A percentile compares a stretch with the other conserved stretches of the same genome.
phyloP scores from a whole-genome alignment of 148 eudicot species.

The Vaccinium macrocarpon region DNA sequence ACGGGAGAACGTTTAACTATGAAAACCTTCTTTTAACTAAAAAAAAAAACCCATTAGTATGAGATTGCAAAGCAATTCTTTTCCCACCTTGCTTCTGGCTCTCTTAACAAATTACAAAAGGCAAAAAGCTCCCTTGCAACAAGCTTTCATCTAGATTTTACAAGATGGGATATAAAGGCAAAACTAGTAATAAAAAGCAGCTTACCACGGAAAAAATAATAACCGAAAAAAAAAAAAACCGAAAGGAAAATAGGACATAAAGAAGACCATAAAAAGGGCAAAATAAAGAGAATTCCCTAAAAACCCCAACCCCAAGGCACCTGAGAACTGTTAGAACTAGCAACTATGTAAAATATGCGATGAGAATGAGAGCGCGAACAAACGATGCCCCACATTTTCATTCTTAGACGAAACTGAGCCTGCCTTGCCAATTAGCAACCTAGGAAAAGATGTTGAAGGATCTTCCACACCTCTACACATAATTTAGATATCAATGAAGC shows the following conservation, averaged over 20 bases:
- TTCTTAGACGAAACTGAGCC: not conserved
- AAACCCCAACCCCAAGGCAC: slow-evolving; percentile 13
- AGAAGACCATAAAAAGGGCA: not conserved
- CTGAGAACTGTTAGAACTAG: slow-evolving; percentile 21
- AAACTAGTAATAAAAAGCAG: slow-evolving; percentile 2
- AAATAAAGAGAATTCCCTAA: slow-evolving; percentile 9
- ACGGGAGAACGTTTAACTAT: not conserved
- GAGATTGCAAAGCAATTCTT: slow-evolving; percentile 13
- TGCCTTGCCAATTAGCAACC: not conserved
- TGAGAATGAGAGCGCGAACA: not conserved
- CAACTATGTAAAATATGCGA: slow-evolving; percentile 10
- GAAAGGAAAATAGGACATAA: not conserved
- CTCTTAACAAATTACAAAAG: slow-evolving; percentile 12
- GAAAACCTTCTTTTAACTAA: slow-evolving; percentile 1
- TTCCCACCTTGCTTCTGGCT: slow-evolving; percentile 21
- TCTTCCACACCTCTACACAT: slow-evolving; percentile 2
- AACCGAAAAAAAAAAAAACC: not conserved
- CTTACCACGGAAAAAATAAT: not conserved
- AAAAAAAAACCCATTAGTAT: slow-evolving; percentile 14
- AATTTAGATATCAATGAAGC: not conserved
- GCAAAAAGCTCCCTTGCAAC: not conserved
- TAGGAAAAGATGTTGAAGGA: slow-evolving; percentile 1
- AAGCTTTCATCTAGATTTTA: slow-evolving; percentile 17
- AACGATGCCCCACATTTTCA: slow-evolving; percentile 9
- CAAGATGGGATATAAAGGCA: slow-evolving; percentile 22